A percentile compares a stretch with the other conserved stretches of the same genome.
Conservation (phyloP, 192 early-diverging fungal species). For the Linnemannia zychae region DNA sequence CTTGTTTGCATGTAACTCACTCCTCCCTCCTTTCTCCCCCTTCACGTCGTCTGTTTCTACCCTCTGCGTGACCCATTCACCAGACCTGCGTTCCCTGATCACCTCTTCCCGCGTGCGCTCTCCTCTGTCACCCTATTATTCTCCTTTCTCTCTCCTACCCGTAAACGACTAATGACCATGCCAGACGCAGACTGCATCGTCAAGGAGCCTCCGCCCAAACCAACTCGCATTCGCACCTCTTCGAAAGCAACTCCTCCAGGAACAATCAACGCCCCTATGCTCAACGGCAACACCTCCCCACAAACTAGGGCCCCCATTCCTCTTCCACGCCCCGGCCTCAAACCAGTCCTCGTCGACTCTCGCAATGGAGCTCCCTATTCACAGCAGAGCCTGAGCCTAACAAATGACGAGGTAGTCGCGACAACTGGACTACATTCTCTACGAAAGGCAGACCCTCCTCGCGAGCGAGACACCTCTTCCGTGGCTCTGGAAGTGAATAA, state of each 20-base stretch:
- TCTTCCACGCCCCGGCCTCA: slow-evolving; percentile 8
- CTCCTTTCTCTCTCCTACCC: background rate
- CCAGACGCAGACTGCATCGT: slow-evolving; percentile 9
- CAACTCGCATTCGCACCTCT: slow-evolving; percentile 35
- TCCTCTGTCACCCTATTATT: background rate
- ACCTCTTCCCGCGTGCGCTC: slow-evolving; percentile 1
- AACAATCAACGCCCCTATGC: background rate
- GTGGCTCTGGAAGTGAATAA: background rate
- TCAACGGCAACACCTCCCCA: slow-evolving; percentile 1
- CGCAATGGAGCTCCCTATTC: background rate
- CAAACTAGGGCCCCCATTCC: slow-evolving; percentile 21
- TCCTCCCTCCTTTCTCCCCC: background rate
- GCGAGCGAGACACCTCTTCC: background rate
- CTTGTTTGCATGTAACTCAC: background rate
- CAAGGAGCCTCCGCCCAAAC: slow-evolving; percentile 50
- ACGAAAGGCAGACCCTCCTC: background rate
- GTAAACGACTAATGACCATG: background rate
- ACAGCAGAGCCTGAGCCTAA: background rate
- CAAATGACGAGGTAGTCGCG: background rate
- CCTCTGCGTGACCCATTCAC: slow-evolving; percentile 25
- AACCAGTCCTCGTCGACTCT: slow-evolving; percentile 3
- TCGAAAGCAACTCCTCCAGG: slow-evolving; percentile 9
- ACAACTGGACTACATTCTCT: background rate
- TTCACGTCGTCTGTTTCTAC: too few species aligned
- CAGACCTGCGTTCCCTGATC: background rate